Evolutionary conservation across 768 basidiomycete species (phyloP).

Genomic region (Tricholoma flavovirens): DNA sequence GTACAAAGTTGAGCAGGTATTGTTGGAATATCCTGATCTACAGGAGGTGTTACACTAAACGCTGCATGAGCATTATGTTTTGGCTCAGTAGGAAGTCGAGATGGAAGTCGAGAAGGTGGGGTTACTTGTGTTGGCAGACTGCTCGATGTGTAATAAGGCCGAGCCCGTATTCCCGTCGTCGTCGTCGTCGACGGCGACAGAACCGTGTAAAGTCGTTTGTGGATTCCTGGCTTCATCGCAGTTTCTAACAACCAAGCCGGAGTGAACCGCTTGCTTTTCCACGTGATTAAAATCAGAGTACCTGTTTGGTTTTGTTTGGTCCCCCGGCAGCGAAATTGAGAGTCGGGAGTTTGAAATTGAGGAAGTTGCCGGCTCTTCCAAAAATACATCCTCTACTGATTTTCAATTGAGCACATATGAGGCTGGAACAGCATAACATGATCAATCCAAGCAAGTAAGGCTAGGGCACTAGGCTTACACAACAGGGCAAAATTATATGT

Average conservation of each 20-base stretch:
- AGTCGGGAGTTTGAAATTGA: too few relatives aligned
- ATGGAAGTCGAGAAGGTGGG: neutral
- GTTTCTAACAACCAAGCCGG: neutral
- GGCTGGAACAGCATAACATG: too few relatives aligned
- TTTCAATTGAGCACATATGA: too few relatives aligned
- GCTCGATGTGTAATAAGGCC: neutral
- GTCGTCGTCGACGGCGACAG: neutral
- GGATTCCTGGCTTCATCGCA: neutral
- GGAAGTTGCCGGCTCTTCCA: too few relatives aligned
- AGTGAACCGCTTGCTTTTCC: neutral
- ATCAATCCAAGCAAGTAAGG: too few relatives aligned
- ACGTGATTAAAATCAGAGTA: too few relatives aligned
- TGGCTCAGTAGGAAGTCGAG: neutral
- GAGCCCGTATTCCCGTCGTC: neutral
- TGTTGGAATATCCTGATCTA: neutral
- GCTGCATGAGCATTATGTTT: neutral
- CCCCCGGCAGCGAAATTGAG: too few relatives aligned
- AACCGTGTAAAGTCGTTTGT: neutral
- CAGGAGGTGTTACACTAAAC: neutral
- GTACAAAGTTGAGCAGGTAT: neutral
- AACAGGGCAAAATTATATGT: too few relatives aligned
- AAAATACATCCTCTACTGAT: too few relatives aligned
- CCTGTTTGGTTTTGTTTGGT: too few relatives aligned
- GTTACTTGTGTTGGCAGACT: neutral
- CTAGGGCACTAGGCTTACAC: too few relatives aligned